Percentiles rank a stretch among this genome's conserved stretches.
Evolutionary conservation across 2,329 filamentous ascomycete species (phyloP).

Genomic region (Penicillium freii): DNA sequence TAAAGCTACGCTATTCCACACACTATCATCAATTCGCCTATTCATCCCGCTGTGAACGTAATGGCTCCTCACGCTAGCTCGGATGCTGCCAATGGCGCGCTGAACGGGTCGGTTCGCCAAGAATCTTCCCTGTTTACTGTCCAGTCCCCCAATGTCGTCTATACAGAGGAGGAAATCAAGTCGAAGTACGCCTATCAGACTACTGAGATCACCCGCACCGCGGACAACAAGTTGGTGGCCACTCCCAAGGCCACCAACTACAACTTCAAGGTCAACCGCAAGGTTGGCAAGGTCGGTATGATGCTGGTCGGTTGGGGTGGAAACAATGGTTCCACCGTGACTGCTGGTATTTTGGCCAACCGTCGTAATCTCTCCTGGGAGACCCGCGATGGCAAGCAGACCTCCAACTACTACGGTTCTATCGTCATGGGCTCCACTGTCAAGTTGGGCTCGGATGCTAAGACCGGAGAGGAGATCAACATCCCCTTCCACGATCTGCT

Average conservation of each 20-base stretch:
- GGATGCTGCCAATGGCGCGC: constrained; percentile 55
- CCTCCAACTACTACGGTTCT: constrained; percentile 97
- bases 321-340: constrained; percentile 97
- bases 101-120: constrained; percentile 52
- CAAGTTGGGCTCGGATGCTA: constrained; percentile 86
- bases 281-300: constrained; percentile 87
- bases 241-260: constrained; percentile 86
- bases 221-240: constrained; percentile 75
- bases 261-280: constrained; percentile 96
- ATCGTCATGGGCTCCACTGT: constrained; percentile 96
- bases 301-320: constrained; percentile 98
- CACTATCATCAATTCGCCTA: constrained; percentile 45
- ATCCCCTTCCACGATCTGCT: constrained; percentile 92
- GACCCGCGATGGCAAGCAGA: constrained; percentile 80
- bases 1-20: constrained; percentile 38
- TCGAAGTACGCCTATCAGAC: constrained; percentile 97
- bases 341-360: constrained; percentile 95
- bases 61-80: constrained; percentile 92
- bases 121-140: constrained; percentile 70
- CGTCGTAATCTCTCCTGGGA: constrained; percentile 84
- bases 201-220: constrained; percentile 71
- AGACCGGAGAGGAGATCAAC: constrained; percentile 86
- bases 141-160: constrained; percentile 86
- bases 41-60: constrained; percentile 40
- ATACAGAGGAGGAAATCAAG: constrained; percentile 82